phyloP scores from a whole-genome alignment of 2,329 filamentous ascomycete species.

The Stagonosporopsis tanaceti region DNA sequence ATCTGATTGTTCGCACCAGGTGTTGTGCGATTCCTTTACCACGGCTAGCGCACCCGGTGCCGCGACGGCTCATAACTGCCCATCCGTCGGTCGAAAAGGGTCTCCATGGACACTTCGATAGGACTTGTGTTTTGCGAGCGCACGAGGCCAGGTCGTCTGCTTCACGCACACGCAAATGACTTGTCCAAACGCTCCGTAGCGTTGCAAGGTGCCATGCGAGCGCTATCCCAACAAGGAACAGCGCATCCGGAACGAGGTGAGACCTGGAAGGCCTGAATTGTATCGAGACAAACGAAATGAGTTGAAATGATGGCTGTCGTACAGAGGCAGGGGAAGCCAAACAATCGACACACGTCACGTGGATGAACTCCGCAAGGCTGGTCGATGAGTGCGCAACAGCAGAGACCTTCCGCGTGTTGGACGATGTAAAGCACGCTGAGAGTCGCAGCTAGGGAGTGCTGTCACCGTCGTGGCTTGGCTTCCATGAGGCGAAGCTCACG shows the following conservation, averaged over 20 bases:
- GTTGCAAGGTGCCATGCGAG: not conserved
- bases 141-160: not conserved
- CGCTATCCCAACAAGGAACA: not conserved
- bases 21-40: constrained; percentile 2
- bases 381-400: not conserved
- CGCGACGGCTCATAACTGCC: constrained; percentile 2
- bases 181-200: not conserved
- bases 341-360: constrained; percentile 8
- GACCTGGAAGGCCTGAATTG: not conserved
- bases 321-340: not conserved
- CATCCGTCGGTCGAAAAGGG: not conserved
- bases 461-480: not conserved
- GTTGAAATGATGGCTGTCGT: not conserved
- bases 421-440: not conserved
- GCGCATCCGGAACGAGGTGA: not conserved
- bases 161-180: not conserved
- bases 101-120: not conserved
- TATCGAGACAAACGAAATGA: constrained; percentile 11
- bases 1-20: constrained; percentile 13
- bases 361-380: constrained; percentile 1
- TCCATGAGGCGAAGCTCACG: not conserved
- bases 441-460: not conserved
- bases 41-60: constrained; percentile 1
- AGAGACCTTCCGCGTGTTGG: not conserved
- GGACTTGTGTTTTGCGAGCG: not conserved